Percentiles rank a stretch among this genome's conserved stretches.
These are phyloP conservation scores for Lachancea nothofagi DNA, from an alignment of 805 yeast genomes.

Conservation along the genomic window DNA sequence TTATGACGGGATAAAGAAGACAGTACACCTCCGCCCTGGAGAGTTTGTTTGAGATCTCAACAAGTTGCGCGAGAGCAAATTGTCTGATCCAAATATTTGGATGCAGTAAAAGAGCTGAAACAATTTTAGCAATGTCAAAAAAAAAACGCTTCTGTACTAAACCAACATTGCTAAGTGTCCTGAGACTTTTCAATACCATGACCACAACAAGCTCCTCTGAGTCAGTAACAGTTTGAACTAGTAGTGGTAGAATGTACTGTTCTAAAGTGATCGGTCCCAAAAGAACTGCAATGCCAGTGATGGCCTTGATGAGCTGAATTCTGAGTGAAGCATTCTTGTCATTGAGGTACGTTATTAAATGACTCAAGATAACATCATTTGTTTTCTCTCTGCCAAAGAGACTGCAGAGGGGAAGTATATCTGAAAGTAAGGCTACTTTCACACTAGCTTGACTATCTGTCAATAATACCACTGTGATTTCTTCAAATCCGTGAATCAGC, in stretches of 20 bases:
- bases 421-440: conserved; percentile 59
- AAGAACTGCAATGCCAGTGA: conserved; percentile 68
- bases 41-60: conserved; percentile 56
- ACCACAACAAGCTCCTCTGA: conserved; percentile 77
- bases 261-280: conserved; percentile 80
- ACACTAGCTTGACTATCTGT: conserved; percentile 67
- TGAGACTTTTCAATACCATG: conserved; percentile 55
- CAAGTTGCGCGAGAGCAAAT: conserved; percentile 53
- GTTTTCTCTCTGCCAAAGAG: conserved; percentile 84
- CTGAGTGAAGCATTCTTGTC: conserved; percentile 66
- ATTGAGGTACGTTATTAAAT: conserved; percentile 84
- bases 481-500: conserved; percentile 46
- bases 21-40: conserved; percentile 79
- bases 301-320: conserved; percentile 62
- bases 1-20: conserved; percentile 71
- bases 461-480: conserved; percentile 55
- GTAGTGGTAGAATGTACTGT: conserved; percentile 78
- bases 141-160: conserved; percentile 45
- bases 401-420: conserved; percentile 71
- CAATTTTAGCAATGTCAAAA: conserved; percentile 49
- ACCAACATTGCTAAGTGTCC: conserved; percentile 52
- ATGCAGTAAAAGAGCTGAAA: conserved; percentile 61
- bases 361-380: conserved; percentile 83
- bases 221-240: conserved; percentile 78
- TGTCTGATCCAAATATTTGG: conserved; percentile 86